Conservation (phyloP, 2,329 filamentous ascomycete genomes). For the Arthrobotrys conoides region DNA sequence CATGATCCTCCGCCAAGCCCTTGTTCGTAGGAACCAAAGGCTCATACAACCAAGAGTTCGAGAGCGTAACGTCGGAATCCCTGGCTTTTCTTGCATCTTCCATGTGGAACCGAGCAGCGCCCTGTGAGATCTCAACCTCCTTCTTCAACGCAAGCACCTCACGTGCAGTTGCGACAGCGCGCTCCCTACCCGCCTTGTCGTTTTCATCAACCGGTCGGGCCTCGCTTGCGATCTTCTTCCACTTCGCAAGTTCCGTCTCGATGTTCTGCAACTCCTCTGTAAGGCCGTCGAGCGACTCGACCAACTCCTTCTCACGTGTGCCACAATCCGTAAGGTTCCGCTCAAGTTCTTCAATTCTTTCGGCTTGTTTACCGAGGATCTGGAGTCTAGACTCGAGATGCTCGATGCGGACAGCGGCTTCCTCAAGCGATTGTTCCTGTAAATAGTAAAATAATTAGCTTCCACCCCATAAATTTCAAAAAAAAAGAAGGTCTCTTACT, state of each 20-base stretch:
- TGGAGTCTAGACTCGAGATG: constrained; percentile 89
- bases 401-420: constrained; percentile 91
- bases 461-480: neutral
- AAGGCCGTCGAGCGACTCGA: constrained; percentile 71
- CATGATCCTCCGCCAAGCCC: constrained; percentile 65
- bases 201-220: constrained; percentile 73
- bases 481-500: constrained; percentile 24
- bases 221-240: constrained; percentile 79
- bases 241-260: constrained; percentile 78
- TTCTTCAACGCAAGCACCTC: constrained; percentile 80
- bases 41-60: constrained; percentile 76
- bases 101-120: constrained; percentile 77
- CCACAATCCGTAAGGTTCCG: constrained; percentile 69
- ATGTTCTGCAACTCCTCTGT: constrained; percentile 76
- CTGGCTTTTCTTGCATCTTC: constrained; percentile 73
- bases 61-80: constrained; percentile 74
- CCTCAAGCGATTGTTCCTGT: constrained; percentile 86
- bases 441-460: constrained; percentile 74
- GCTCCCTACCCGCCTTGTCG: constrained; percentile 75
- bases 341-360: constrained; percentile 77
- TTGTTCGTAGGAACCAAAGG: constrained; percentile 71
- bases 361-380: constrained; percentile 83
- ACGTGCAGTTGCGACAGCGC: constrained; percentile 77
- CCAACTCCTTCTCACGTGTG: constrained; percentile 68
- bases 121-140: constrained; percentile 77